phyloP scores from a whole-genome alignment of 2,329 filamentous ascomycete genomes.

The Penicillium sp. region DNA sequence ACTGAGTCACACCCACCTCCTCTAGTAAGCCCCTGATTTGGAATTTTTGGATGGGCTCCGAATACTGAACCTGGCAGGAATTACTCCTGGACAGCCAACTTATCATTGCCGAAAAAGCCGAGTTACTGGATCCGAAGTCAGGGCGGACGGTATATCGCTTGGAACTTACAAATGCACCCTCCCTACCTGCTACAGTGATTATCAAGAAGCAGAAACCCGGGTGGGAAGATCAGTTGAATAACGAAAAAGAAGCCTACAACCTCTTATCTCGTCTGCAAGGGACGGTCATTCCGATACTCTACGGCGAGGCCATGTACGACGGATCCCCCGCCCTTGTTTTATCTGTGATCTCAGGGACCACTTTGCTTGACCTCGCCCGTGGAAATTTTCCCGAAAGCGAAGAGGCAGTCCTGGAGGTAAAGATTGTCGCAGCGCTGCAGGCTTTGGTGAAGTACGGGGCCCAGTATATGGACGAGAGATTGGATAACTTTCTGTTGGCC shows the following conservation, averaged over 20 bases:
- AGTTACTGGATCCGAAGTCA: not conserved
- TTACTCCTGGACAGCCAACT: not conserved
- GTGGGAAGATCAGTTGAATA: constrained; percentile 3
- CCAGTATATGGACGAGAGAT: constrained; percentile 1
- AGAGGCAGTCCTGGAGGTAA: not conserved
- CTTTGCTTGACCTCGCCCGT: not conserved
- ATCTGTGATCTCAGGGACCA: not conserved
- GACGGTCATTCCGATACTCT: constrained; percentile 2
- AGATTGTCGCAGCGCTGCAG: not conserved
- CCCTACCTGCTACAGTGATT: constrained; percentile 1
- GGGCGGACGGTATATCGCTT: constrained; percentile 1
- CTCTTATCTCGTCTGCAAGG: constrained; percentile 1
- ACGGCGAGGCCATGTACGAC: not conserved
- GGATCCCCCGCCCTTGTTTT: not conserved
- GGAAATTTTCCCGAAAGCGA: not conserved
- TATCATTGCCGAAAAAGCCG: not conserved
- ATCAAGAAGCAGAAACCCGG: constrained; percentile 2
- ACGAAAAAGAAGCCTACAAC: not conserved
- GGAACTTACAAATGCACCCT: not conserved
- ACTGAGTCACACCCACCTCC: not conserved
- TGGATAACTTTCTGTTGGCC: constrained; percentile 3
- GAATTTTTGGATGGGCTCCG: not conserved
- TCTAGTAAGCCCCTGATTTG: constrained; percentile 3
- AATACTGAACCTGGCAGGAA: not conserved
- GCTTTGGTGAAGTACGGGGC: constrained; percentile 1